Percentiles rank a stretch among this genome's conserved stretches.
These are phyloP conservation scores for Coemansia sp. DNA, from an alignment of 192 early-diverging fungal species.

Conservation along the genomic window DNA sequence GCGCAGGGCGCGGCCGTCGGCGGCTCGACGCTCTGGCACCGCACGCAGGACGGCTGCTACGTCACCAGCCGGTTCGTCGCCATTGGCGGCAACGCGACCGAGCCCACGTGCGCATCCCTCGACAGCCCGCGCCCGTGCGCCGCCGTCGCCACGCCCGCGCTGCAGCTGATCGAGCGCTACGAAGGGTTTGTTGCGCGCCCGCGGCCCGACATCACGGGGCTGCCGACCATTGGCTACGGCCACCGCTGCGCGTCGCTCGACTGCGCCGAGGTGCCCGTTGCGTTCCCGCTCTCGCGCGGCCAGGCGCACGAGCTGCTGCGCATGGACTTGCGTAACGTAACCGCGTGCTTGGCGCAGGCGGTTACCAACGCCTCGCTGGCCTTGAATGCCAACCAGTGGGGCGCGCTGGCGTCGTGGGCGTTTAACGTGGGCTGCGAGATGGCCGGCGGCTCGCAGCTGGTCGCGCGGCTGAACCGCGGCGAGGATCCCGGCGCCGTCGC, in stretches of 20 bases:
- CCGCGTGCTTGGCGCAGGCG: slow-evolving; percentile 3
- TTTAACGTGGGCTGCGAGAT: slow-evolving; percentile 24
- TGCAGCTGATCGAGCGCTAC: slow-evolving; percentile 13
- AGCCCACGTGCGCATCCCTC: background rate
- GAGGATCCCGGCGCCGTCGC: slow-evolving; percentile 8
- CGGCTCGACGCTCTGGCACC: slow-evolving; percentile 10
- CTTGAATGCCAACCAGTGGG: slow-evolving; percentile 31
- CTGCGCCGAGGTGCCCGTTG: background rate
- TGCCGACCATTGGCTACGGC: slow-evolving; percentile 25
- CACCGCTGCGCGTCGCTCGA: slow-evolving; percentile 15
- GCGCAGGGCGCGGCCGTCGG: background rate
- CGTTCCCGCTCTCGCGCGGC: background rate
- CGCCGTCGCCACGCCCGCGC: background rate
- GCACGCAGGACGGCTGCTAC: slow-evolving; percentile 15
- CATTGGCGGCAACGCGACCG: background rate
- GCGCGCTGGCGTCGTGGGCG: slow-evolving; percentile 29
- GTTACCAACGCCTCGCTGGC: background rate
- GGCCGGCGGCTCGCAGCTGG: slow-evolving; percentile 11
- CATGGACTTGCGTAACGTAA: slow-evolving; percentile 3
- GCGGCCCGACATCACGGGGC: slow-evolving; percentile 12
- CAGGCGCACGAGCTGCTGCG: slow-evolving; percentile 11
- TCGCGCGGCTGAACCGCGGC: slow-evolving; percentile 12
- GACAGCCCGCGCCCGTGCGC: background rate
- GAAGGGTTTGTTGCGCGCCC: slow-evolving; percentile 13
- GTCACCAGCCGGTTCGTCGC: background rate